These are phyloP conservation scores for Trametes elegans DNA, from an alignment of 768 basidiomycete species.

Conservation along the genomic window DNA sequence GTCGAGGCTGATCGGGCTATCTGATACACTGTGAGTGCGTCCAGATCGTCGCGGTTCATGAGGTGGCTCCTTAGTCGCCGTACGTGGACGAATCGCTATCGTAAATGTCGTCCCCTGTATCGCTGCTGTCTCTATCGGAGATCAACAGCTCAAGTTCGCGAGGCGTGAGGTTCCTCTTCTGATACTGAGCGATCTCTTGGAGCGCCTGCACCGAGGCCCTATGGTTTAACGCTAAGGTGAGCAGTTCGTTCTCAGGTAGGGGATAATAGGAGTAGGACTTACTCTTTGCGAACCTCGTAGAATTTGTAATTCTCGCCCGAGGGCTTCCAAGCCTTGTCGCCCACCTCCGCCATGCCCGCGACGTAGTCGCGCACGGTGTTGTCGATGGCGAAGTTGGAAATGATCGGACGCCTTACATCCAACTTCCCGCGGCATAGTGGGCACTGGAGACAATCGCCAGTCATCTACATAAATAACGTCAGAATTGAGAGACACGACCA, in stretches of 20 bases:
- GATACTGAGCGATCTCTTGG: background rate
- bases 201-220: too few relatives aligned
- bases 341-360: conserved; percentile 42
- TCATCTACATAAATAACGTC: too few relatives aligned
- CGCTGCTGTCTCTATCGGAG: too few relatives aligned
- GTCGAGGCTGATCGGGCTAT: too few relatives aligned
- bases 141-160: too few relatives aligned
- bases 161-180: too few relatives aligned
- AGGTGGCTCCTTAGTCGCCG: too few relatives aligned
- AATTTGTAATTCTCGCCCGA: conserved; percentile 47
- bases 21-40: too few relatives aligned
- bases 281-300: conserved; percentile 57
- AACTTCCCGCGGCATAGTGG: conserved; percentile 58
- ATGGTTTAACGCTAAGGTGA: background rate
- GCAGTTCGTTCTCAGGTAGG: background rate
- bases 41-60: too few relatives aligned
- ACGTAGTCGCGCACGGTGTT: conserved; percentile 60
- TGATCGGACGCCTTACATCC: conserved; percentile 41
- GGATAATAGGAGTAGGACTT: conserved; percentile 20
- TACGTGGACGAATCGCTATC: too few relatives aligned
- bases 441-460: too few relatives aligned
- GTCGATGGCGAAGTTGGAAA: conserved; percentile 62
- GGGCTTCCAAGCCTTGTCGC: conserved; percentile 50
- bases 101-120: too few relatives aligned
- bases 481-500: background rate